These are phyloP conservation scores for Pseudonitzschia pungens DNA, from an alignment of 108 stramenopile genomes.

Conservation along the genomic window DNA sequence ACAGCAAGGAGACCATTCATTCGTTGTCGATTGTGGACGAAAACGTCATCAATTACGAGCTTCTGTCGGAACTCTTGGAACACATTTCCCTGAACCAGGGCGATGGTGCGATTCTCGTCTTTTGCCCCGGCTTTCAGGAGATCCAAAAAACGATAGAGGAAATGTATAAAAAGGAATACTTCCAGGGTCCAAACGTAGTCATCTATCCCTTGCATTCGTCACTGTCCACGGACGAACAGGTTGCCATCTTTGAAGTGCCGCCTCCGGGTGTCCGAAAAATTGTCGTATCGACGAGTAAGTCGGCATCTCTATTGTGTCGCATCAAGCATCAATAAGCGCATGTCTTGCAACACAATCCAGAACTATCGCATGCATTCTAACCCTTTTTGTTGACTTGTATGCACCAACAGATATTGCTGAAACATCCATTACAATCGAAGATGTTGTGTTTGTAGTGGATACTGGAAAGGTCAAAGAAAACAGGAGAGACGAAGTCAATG, in stretches of 20 bases:
- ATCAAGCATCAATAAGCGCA: too few species aligned
- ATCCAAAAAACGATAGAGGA: conserved; percentile 76
- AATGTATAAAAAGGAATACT: conserved; percentile 57
- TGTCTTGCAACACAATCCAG: neutral
- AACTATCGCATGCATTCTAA: neutral
- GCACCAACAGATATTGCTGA: conserved; percentile 49
- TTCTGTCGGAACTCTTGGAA: conserved; percentile 58
- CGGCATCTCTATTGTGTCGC: neutral
- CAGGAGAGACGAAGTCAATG: conserved; percentile 63
- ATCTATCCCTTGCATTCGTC: conserved; percentile 76
- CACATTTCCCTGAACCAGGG: conserved; percentile 54
- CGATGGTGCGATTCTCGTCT: conserved; percentile 85
- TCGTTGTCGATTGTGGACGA: conserved; percentile 77
- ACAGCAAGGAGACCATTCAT: conserved; percentile 53
- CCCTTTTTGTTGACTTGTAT: neutral
- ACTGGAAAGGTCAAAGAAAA: conserved; percentile 71
- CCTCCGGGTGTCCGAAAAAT: conserved; percentile 73
- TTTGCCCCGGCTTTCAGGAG: conserved; percentile 81
- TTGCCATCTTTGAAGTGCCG: conserved; percentile 65
- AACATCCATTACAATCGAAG: conserved; percentile 55
- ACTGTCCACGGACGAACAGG: conserved; percentile 70
- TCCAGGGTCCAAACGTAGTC: conserved; percentile 44
- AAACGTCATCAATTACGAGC: conserved; percentile 70
- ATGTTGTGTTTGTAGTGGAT: conserved; percentile 80
- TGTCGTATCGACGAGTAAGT: conserved; percentile 79